phyloP scores from a whole-genome alignment of 805 yeast species.

The Spathaspora hagerdaliae region DNA sequence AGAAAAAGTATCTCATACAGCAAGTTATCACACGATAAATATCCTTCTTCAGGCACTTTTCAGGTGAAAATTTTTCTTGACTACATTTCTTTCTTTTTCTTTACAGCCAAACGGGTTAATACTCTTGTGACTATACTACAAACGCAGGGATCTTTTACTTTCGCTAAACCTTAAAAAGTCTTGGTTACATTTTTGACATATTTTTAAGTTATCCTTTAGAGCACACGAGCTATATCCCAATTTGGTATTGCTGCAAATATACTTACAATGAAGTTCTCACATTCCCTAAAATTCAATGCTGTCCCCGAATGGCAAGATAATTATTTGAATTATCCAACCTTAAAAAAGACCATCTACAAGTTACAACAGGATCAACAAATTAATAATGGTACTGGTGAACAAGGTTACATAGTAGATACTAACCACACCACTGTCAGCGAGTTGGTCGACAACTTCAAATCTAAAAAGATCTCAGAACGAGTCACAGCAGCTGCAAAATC shows the following conservation, averaged over 20 bases:
- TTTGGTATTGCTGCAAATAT: neutral
- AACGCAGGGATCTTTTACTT: neutral
- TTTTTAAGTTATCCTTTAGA: too few species aligned
- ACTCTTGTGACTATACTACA: neutral
- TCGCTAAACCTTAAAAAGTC: neutral
- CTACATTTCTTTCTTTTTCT: neutral
- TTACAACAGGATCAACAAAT: constrained; percentile 41
- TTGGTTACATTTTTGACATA: neutral
- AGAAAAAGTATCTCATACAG: neutral
- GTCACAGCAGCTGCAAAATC: neutral
- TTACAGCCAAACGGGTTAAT: neutral
- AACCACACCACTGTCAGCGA: constrained; percentile 25
- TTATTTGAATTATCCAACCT: constrained; percentile 42
- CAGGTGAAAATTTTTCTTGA: neutral
- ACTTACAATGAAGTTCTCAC: constrained; percentile 44
- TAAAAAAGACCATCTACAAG: constrained; percentile 55
- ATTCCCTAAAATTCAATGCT: constrained; percentile 47
- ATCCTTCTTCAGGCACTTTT: neutral
- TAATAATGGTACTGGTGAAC: constrained; percentile 21
- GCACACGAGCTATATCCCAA: neutral
- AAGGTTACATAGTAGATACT: constrained; percentile 13
- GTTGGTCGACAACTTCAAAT: constrained; percentile 14
- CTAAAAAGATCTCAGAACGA: neutral
- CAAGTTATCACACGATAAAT: neutral
- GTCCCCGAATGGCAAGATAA: constrained; percentile 52